Percentiles rank a stretch among this genome's conserved stretches.
phyloP scores from a whole-genome alignment of 2,329 filamentous ascomycete species.

The Ophiostoma ulmi region DNA sequence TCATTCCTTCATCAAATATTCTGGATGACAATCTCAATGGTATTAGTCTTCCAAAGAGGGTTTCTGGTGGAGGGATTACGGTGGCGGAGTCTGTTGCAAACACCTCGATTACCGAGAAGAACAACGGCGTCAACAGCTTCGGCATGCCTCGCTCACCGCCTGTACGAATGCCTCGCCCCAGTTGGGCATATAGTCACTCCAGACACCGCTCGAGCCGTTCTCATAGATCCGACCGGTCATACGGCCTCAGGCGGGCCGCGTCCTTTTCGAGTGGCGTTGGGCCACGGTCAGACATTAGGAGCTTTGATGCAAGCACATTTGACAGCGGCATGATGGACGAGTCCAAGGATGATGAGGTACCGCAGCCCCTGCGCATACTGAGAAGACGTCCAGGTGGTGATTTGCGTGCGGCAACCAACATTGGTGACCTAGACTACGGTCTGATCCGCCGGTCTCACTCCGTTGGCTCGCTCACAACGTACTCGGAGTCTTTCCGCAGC shows the following conservation, averaged over 20 bases:
- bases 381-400: slow-evolving; percentile 71
- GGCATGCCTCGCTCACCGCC: slow-evolving; percentile 24
- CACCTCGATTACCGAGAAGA: not conserved
- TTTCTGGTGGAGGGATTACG: not conserved
- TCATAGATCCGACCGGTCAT: slow-evolving; percentile 46
- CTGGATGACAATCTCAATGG: not conserved
- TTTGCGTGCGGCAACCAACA: slow-evolving; percentile 61
- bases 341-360: slow-evolving; percentile 42
- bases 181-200: slow-evolving; percentile 38
- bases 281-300: slow-evolving; percentile 49
- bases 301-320: slow-evolving; percentile 56
- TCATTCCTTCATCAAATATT: not conserved
- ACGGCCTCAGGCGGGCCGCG: slow-evolving; percentile 51
- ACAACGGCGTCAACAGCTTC: slow-evolving; percentile 12
- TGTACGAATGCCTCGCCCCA: slow-evolving; percentile 34
- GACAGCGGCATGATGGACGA: slow-evolving; percentile 49
- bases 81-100: not conserved
- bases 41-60: not conserved
- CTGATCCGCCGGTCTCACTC: slow-evolving; percentile 52
- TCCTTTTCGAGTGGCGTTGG: slow-evolving; percentile 56
- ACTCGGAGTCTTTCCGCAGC: slow-evolving; percentile 55
- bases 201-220: slow-evolving; percentile 47
- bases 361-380: slow-evolving; percentile 57
- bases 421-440: slow-evolving; percentile 53
- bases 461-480: slow-evolving; percentile 55